Evolutionary conservation across 106 monocot species (phyloP), one percentile per base, ranked within the genome.

Genomic region (Platanthera guangdongensis): DNA sequence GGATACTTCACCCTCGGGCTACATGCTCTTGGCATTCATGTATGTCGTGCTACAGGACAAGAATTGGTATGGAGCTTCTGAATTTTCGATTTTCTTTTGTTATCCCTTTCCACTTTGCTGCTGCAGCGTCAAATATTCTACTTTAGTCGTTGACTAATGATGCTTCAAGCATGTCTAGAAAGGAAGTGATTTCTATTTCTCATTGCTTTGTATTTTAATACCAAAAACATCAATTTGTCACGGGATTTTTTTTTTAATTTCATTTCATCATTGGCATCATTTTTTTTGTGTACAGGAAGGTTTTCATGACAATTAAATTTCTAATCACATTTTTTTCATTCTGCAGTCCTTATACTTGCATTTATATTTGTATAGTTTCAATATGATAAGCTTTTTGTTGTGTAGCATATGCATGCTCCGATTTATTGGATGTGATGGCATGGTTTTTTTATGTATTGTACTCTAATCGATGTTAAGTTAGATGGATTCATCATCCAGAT

Each of bases 401-500:
- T 9, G 62, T 9, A 63, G 62, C 68, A 68, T 68, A 39, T 12
- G 3, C 13, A 46, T 6, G 11, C 13, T 46, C 16, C 32, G 13
- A 32, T 68, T 39, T 68, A 68, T 15, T 39, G 30, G 68, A 46
- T 13, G 6, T 68, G 45, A 39, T 6, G 70, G 45, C 45, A 70
- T 70, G 16, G 47, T 65, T 48, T 18, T 11, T 70, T 47, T 15
- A 15, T 49, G 11, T 81, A 21, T 46, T 75, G 50, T 22, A 21
- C n/a, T 49, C 51, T 64, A 63, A 51, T 76, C 53, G 51, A 47
- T 88, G 74, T 81, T 67, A 85, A 88, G 76, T 64, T 84, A 96
- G 96, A 93, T 96, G 91, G 96, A 96, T 78, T 89, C 96, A 68
- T 91, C 96, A 71, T 93, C 96, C 48, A 90, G 91, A 78, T 86